phyloP scores from a whole-genome alignment of 2,329 filamentous ascomycete genomes.

The Chaetomium strumarium region DNA sequence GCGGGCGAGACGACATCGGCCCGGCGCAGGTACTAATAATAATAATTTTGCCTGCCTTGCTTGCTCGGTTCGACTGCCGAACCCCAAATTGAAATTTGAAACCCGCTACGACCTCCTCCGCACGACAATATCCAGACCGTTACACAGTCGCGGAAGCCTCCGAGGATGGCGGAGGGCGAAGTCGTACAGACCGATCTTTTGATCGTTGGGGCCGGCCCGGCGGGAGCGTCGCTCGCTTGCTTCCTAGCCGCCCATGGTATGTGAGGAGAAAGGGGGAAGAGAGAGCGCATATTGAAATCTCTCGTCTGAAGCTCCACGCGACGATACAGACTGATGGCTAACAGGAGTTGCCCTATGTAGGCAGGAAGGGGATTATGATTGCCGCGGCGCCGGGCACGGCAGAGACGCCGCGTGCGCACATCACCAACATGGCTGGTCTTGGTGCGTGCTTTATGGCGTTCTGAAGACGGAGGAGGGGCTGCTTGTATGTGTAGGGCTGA shows the following conservation, averaged over 20 bases:
- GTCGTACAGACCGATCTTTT: slow-evolving; percentile 40
- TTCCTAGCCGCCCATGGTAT: slow-evolving; percentile 45
- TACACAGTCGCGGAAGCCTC: not conserved
- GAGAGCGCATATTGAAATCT: too few relatives aligned
- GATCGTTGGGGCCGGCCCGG: slow-evolving; percentile 47
- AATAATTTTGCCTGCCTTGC: too few relatives aligned
- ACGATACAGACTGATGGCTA: not conserved
- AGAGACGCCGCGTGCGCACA: slow-evolving; percentile 53
- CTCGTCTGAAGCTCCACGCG: not conserved
- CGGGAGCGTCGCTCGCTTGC: slow-evolving; percentile 48
- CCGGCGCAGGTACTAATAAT: too few relatives aligned
- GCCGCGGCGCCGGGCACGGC: slow-evolving; percentile 44
- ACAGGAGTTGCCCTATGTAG: slow-evolving; percentile 24
- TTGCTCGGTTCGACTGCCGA: too few relatives aligned
- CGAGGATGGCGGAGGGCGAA: slow-evolving; percentile 5
- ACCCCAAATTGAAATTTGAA: too few relatives aligned
- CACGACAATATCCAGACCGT: not conserved
- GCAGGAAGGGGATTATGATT: slow-evolving; percentile 49
- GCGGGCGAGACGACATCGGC: too few relatives aligned
- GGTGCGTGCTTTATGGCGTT: slow-evolving; percentile 27
- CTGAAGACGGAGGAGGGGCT: not conserved
- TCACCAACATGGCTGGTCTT: slow-evolving; percentile 53
- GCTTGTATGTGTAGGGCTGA: not conserved
- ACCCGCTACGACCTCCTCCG: too few relatives aligned
- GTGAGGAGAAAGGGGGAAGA: too few relatives aligned